Conservation (phyloP, 2,329 filamentous ascomycete species). For the Elsinoe arachidis region DNA sequence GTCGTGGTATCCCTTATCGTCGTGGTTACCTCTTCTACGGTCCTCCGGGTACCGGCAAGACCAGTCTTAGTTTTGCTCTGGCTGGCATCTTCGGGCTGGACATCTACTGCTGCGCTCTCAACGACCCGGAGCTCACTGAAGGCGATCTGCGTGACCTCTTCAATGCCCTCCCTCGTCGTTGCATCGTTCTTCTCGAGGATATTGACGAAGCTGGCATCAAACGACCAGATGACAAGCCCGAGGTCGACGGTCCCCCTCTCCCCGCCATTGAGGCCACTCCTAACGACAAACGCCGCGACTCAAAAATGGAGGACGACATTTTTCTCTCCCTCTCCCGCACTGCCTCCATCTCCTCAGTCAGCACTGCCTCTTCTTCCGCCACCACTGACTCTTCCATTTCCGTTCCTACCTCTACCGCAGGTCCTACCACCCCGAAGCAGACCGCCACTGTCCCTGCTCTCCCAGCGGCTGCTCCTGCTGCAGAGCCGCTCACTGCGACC, state of each 20-base stretch:
- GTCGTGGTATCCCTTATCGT: constrained; percentile 76
- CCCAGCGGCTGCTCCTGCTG: not conserved
- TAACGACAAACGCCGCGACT: constrained; percentile 5
- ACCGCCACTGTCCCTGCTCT: not conserved
- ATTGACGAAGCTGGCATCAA: constrained; percentile 40
- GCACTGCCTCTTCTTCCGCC: not conserved
- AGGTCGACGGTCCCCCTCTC: constrained; percentile 14
- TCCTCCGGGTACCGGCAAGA: constrained; percentile 40
- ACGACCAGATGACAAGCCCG: constrained; percentile 26
- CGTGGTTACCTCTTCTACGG: constrained; percentile 76
- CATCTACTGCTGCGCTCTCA: constrained; percentile 38
- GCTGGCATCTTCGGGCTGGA: constrained; percentile 41
- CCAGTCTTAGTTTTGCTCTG: constrained; percentile 32
- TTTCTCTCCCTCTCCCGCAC: not conserved
- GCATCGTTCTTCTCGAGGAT: constrained; percentile 40
- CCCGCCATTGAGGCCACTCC: not conserved
- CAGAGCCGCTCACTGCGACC: not conserved
- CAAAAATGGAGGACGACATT: not conserved
- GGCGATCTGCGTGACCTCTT: constrained; percentile 46
- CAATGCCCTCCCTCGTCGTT: constrained; percentile 34
- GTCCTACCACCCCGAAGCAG: not conserved
- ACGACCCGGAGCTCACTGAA: constrained; percentile 66
- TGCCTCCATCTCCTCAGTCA: not conserved
- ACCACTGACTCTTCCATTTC: not conserved
- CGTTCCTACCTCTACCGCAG: not conserved